These are phyloP conservation scores for Teratosphaeriaceae sp. DNA, from an alignment of 2,329 filamentous ascomycete species.

Conservation along the genomic window DNA sequence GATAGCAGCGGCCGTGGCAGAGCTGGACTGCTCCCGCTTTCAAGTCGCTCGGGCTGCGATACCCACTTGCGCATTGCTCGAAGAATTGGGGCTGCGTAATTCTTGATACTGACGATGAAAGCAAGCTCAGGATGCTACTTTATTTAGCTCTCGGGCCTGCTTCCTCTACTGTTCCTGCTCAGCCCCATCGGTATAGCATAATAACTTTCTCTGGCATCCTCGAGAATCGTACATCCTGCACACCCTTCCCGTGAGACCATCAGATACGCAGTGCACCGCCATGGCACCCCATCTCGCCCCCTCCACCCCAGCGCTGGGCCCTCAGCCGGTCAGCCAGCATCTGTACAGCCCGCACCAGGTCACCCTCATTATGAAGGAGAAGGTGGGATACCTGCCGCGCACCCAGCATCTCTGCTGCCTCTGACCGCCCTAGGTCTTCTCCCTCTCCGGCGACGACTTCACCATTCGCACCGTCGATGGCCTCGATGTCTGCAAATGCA, in stretches of 20 bases:
- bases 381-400: slow-evolving; percentile 55
- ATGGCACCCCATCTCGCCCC: slow-evolving; percentile 16
- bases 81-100: too few relatives aligned
- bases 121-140: too few relatives aligned
- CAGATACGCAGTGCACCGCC: not conserved
- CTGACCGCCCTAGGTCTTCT: slow-evolving; percentile 42
- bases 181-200: too few relatives aligned
- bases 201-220: too few relatives aligned
- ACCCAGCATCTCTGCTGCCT: too few relatives aligned
- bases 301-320: slow-evolving; percentile 25
- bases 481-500: slow-evolving; percentile 48
- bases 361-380: slow-evolving; percentile 54
- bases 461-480: slow-evolving; percentile 52
- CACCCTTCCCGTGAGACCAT: not conserved
- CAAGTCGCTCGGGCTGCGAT: too few relatives aligned
- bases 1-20: not conserved
- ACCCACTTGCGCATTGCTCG: too few relatives aligned
- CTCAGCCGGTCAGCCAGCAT: slow-evolving; percentile 19
- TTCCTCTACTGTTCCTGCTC: too few relatives aligned
- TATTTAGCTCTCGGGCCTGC: too few relatives aligned
- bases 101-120: too few relatives aligned
- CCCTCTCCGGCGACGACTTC: slow-evolving; percentile 58
- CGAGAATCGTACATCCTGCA: not conserved
- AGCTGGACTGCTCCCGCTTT: not conserved
- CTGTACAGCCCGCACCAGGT: slow-evolving; percentile 25